Conservation (phyloP, 2,329 filamentous ascomycete genomes). For the Fusarium nurragi region DNA sequence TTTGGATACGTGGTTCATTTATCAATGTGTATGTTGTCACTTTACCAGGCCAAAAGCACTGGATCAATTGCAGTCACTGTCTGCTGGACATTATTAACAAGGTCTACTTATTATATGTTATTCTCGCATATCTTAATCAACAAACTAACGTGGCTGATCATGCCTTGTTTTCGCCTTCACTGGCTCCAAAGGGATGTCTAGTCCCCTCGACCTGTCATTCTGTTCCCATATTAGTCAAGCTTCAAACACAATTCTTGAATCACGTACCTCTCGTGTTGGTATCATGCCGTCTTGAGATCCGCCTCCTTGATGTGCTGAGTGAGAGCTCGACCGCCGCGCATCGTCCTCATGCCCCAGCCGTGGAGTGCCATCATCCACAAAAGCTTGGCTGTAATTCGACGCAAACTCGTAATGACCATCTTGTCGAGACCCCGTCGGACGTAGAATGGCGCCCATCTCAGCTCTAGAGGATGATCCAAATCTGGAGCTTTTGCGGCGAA, state of each 20-base stretch:
- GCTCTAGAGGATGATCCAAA: not conserved
- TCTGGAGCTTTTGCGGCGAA: not conserved
- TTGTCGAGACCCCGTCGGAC: not conserved
- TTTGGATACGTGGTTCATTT: too few species aligned
- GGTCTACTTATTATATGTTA: too few species aligned
- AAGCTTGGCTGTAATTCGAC: not conserved
- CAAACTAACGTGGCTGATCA: not conserved
- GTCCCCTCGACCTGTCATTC: not conserved
- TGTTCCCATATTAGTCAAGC: not conserved
- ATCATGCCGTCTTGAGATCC: constrained; percentile 4
- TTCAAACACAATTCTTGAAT: accelerated
- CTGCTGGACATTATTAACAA: too few species aligned
- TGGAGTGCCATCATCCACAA: not conserved
- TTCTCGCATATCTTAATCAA: too few species aligned
- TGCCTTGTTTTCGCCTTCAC: not conserved
- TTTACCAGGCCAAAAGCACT: too few species aligned
- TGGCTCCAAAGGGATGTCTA: not conserved
- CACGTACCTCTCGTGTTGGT: not conserved
- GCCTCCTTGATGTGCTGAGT: not conserved
- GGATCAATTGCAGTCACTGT: too few species aligned
- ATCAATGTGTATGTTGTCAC: too few species aligned
- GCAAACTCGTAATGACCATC: constrained; percentile 7
- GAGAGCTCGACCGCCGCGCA: too few species aligned
- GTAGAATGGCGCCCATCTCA: not conserved
- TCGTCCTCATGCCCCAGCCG: not conserved